Base-by-base conservation (phyloP, 768 basidiomycete genomes). In the Suillus bovinus region DNA sequence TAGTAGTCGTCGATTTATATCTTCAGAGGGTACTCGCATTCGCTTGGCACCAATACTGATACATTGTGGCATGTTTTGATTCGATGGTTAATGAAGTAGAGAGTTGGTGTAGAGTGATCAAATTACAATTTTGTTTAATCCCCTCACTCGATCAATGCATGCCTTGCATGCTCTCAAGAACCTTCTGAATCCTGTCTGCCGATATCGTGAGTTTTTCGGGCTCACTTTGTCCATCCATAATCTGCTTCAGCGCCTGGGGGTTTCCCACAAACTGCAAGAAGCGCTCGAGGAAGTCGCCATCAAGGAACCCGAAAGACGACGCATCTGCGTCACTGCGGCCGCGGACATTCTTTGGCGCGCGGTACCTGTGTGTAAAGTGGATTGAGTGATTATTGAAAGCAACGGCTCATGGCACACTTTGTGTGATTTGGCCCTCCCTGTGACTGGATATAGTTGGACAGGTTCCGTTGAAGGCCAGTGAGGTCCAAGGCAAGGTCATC, bases 201-300 rank as follows among this genome's bases (percentile, higher is more conserved):
- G 83, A 69, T 44, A 84, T 68, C 14, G 76, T 78, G 20, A 93
- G 71, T 38, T 75, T 75, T 74, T 93, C 90, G 3, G 84, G 84
- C 57, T 84, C 81, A 59, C 77, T 85, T 20, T 78, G 74, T 10
- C 91, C 91, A 33, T 77, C 69, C 66, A 88, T 74, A 11, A 91
- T 83, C 62, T 79, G 75, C 58, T 81, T 72, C n/a, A 86, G 74
- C 27, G 80, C 73, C 6, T 77, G 69, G 1, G 80, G 74, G 22
- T 81, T 75, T 14, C 68, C 71, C 41, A 69, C 70, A 54, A 80
- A 77, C 20, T 73, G 74, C 58, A 88, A 78, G 72, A 90, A 86
- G 22, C 78, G 76, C 72, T 95, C 91, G 22, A 97, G 70, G 65
- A 94, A 91, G 69, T 93, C 90, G 1, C 94, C 95, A 64, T 97